Conservation (phyloP, 768 basidiomycete genomes). For the Paxillus involutus region DNA sequence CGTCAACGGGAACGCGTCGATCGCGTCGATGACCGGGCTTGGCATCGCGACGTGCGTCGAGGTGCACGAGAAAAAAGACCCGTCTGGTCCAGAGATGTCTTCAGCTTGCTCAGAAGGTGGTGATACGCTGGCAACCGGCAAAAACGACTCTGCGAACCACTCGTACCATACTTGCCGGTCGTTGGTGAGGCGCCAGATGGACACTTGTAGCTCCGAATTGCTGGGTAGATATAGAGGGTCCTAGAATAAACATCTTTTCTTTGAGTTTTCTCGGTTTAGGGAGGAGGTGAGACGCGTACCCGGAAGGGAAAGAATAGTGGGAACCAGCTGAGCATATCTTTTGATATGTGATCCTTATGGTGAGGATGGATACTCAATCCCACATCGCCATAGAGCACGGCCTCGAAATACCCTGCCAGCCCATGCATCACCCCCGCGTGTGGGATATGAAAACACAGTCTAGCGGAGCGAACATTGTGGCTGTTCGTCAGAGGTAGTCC, state of each 20-base stretch:
- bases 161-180: constrained; percentile 96
- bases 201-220: constrained; percentile 89
- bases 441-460: constrained; percentile 87
- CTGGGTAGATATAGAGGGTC: constrained; percentile 93
- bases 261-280: not conserved
- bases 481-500: constrained; percentile 93
- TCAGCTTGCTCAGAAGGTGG: constrained; percentile 16
- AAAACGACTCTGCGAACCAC: constrained; percentile 94
- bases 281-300: constrained; percentile 41
- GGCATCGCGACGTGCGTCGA: constrained; percentile 36
- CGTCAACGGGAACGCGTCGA: constrained; percentile 39
- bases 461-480: constrained; percentile 89
- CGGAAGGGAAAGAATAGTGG: constrained; percentile 95
- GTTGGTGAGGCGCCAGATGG: constrained; percentile 92
- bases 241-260: constrained; percentile 37
- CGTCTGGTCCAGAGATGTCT: constrained; percentile 15
- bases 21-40: constrained; percentile 74
- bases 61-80: constrained; percentile 27
- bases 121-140: constrained; percentile 53
- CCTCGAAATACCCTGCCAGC: constrained; percentile 96
- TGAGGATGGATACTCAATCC: constrained; percentile 94
- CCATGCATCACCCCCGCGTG: constrained; percentile 94
- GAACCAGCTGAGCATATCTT: constrained; percentile 99
- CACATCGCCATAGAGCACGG: constrained; percentile 85
- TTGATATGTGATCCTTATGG: constrained; percentile 80